Conservation (phyloP, 73 alveolate genomes). For the Paramecium pentaurelia region DNA sequence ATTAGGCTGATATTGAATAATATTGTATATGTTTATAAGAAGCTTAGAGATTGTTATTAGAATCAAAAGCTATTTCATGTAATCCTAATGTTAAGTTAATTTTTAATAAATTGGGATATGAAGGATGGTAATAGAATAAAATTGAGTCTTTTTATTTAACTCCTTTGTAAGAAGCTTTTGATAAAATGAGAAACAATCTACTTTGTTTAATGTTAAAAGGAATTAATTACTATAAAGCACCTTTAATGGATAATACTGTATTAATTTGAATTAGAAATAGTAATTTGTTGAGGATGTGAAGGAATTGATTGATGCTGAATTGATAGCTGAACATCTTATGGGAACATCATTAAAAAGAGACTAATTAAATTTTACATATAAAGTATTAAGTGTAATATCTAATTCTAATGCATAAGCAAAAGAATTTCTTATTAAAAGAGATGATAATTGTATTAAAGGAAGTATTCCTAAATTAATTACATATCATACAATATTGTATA, state of each 20-base stretch:
- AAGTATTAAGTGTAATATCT: conserved; percentile 22
- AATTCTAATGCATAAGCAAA: conserved; percentile 27
- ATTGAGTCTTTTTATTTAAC: conserved; percentile 48
- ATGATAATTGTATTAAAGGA: conserved; percentile 44
- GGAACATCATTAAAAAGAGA: conserved; percentile 59
- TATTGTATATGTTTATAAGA: conserved; percentile 4
- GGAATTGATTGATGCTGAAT: conserved; percentile 49
- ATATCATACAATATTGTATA: conserved; percentile 36
- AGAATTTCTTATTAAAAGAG: conserved; percentile 47
- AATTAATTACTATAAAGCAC: conserved; percentile 55
- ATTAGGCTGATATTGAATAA: conserved; percentile 1
- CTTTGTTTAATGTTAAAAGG: conserved; percentile 46
- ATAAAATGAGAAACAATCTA: conserved; percentile 48
- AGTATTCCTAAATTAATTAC: conserved; percentile 44
- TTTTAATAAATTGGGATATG: conserved; percentile 39
- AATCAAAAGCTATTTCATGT: not conserved
- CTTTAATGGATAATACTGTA: conserved; percentile 28
- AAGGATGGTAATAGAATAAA: conserved; percentile 50
- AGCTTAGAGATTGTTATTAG: not conserved
- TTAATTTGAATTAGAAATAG: not conserved
- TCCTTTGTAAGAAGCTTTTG: conserved; percentile 41
- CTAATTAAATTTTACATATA: conserved; percentile 38
- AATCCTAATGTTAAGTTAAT: conserved; percentile 15
- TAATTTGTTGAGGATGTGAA: conserved; percentile 38
- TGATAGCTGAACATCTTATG: conserved; percentile 55